Conservation (phyloP, 2,329 filamentous ascomycete species). For the Botryotinia convoluta region DNA sequence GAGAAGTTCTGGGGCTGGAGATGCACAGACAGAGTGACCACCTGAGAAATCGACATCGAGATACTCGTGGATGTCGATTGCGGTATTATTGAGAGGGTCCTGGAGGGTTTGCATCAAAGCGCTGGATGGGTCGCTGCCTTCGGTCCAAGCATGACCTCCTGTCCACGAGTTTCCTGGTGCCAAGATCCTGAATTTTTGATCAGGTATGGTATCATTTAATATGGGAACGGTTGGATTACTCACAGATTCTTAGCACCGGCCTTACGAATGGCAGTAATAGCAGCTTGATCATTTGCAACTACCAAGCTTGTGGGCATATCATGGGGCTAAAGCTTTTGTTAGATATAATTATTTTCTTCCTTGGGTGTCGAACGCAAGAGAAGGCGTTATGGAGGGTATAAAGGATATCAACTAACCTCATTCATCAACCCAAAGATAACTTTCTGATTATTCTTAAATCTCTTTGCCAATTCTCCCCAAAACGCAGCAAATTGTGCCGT, state of each 20-base stretch:
- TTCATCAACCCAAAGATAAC: conserved; percentile 52
- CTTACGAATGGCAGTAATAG: conserved; percentile 46
- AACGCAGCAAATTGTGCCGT: conserved; percentile 48
- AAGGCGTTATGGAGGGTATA: too few species aligned
- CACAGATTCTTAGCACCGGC: conserved; percentile 45
- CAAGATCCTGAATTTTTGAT: conserved; percentile 39
- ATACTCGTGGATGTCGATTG: conserved; percentile 52
- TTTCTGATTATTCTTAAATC: conserved; percentile 47
- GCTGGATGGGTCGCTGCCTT: conserved; percentile 41
- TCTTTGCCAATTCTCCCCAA: conserved; percentile 48
- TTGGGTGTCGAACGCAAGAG: too few species aligned
- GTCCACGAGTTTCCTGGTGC: conserved; percentile 51
- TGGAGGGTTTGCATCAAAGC: conserved; percentile 43
- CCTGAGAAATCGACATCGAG: conserved; percentile 50
- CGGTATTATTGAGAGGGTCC: conserved; percentile 49
- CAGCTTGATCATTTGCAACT: conserved; percentile 48
- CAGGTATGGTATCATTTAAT: too few species aligned
- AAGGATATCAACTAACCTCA: conserved; percentile 24
- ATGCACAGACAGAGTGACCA: conserved; percentile 43
- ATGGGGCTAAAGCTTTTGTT: conserved; percentile 40
- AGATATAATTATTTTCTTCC: not conserved
- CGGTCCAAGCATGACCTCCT: conserved; percentile 48
- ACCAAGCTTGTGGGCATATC: conserved; percentile 48
- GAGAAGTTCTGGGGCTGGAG: conserved; percentile 42
- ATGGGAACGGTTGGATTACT: not conserved